Percentiles rank a stretch among this genome's conserved stretches.
Evolutionary conservation across 192 early-diverging fungal species (phyloP).

Genomic region (Mortierella alpina): DNA sequence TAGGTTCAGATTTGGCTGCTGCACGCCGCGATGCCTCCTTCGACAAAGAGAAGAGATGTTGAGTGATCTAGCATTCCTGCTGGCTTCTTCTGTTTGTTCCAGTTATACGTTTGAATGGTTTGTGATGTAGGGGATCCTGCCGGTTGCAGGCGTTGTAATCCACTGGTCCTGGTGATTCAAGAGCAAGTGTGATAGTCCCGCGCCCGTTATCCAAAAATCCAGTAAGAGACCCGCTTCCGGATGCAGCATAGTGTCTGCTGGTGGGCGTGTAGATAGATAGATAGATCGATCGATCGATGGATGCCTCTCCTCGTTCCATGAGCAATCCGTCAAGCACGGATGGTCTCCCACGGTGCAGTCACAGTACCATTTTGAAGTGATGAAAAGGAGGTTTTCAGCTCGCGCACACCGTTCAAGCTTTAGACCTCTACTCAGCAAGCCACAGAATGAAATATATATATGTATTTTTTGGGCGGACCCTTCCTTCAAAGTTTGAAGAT

Average conservation of each 20-base stretch:
- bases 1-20: neutral
- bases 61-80: no score
- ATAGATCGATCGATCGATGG: conserved; percentile 22
- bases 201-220: neutral
- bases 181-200: neutral
- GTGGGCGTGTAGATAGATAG: conserved; percentile 11
- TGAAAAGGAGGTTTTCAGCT: no score
- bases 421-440: no score
- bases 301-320: neutral
- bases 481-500: no score
- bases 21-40: neutral
- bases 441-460: no score
- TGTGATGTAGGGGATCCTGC: neutral
- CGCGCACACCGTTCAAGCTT: no score
- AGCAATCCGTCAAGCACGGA: no score
- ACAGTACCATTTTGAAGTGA: no score
- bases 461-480: no score
- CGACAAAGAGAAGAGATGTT: neutral
- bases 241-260: neutral
- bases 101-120: neutral
- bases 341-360: neutral
- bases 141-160: no score
- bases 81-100: neutral
- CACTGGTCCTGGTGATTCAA: neutral
- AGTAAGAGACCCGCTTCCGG: neutral